These are phyloP conservation scores for Leucaena leucocephala DNA, from an alignment of 306 rosid genomes.

Conservation along the genomic window DNA sequence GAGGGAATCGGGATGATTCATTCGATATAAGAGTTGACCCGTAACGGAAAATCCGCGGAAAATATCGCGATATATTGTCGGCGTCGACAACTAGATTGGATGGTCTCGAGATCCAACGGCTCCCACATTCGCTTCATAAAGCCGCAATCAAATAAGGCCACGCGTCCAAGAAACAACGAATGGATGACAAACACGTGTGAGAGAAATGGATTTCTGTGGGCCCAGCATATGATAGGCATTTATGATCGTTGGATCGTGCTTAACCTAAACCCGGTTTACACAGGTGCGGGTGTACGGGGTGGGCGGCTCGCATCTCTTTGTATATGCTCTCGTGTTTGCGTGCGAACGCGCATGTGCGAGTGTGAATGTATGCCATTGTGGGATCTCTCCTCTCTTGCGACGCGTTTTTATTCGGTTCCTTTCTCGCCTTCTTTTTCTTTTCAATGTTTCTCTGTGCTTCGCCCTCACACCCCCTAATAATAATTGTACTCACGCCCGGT, in stretches of 20 bases:
- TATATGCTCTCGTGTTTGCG: not conserved
- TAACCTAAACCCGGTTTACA: not conserved
- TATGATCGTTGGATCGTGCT: not conserved
- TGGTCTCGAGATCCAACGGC: slow-evolving; percentile 23
- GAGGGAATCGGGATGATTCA: too few relatives aligned
- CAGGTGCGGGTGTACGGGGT: too few relatives aligned
- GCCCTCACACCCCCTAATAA: not conserved
- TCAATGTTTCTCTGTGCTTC: not conserved
- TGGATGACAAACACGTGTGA: slow-evolving; percentile 23
- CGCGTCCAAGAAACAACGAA: not conserved
- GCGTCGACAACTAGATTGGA: slow-evolving; percentile 33
- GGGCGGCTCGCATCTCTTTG: slow-evolving; percentile 32
- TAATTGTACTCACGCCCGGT: slow-evolving; percentile 4
- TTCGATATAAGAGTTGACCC: not conserved
- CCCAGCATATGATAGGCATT: slow-evolving; percentile 14
- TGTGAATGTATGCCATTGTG: slow-evolving; percentile 40
- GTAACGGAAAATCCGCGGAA: not conserved
- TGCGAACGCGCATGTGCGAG: slow-evolving; percentile 27
- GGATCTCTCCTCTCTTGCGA: slow-evolving; percentile 21
- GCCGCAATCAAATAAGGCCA: slow-evolving; percentile 19
- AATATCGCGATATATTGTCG: slow-evolving; percentile 73
- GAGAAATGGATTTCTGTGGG: slow-evolving; percentile 32
- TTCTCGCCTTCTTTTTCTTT: not conserved
- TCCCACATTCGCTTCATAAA: not conserved
- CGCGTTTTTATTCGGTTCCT: slow-evolving; percentile 32